Evolutionary conservation across 352 stramenopile genomes (phyloP).

Genomic region (Phytophthora uliginosa): DNA sequence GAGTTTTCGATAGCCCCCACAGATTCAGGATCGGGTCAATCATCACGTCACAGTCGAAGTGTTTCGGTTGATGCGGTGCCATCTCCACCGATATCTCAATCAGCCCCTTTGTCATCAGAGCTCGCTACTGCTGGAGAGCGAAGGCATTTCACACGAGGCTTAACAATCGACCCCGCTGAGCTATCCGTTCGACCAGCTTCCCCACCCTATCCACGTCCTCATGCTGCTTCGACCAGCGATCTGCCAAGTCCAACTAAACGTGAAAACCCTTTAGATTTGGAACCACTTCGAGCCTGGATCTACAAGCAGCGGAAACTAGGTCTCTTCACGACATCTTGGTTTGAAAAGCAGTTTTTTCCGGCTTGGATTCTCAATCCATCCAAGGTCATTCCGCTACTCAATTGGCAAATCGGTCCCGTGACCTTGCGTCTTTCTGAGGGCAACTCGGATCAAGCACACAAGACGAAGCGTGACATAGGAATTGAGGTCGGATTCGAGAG

Average conservation of each 20-base stretch:
- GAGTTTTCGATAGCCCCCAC: conserved; percentile 27
- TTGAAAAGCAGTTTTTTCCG: conserved; percentile 41
- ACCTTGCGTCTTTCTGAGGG: conserved; percentile 52
- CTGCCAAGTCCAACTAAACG: conserved; percentile 31
- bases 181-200: conserved; percentile 24
- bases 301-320: conserved; percentile 32
- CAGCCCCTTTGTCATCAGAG: not conserved
- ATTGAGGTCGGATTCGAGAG: conserved; percentile 59
- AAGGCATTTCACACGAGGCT: conserved; percentile 48
- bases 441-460: conserved; percentile 20
- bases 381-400: conserved; percentile 53
- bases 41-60: conserved; percentile 29
- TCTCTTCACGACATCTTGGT: conserved; percentile 25
- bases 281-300: conserved; percentile 35
- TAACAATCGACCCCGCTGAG: conserved; percentile 29
- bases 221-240: conserved; percentile 28
- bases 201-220: conserved; percentile 21
- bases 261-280: conserved; percentile 20
- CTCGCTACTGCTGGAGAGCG: conserved; percentile 28
- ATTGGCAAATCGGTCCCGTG: conserved; percentile 66
- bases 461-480: conserved; percentile 28
- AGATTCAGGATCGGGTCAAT: conserved; percentile 6
- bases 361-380: conserved; percentile 27
- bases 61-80: conserved; percentile 31
- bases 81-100: conserved; percentile 1